phyloP scores from a whole-genome alignment of 2,329 filamentous ascomycete species.

The Colletotrichum costaricense region DNA sequence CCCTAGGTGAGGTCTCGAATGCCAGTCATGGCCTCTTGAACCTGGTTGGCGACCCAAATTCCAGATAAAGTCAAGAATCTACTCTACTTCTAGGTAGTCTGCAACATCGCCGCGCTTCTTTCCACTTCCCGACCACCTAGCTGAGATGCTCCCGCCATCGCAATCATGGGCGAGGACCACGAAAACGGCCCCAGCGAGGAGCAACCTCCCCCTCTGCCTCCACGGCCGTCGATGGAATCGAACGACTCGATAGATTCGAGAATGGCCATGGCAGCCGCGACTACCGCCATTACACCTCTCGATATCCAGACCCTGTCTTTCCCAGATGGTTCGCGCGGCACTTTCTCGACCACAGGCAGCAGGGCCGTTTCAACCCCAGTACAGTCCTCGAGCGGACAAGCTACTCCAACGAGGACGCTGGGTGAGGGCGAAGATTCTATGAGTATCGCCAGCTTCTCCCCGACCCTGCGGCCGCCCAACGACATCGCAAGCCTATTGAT shows the following conservation, averaged over 20 bases:
- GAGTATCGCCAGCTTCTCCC: conserved; percentile 75
- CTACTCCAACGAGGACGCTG: conserved; percentile 49
- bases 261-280: conserved; percentile 69
- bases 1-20: not conserved
- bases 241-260: conserved; percentile 44
- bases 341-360: conserved; percentile 60
- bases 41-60: not conserved
- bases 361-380: conserved; percentile 50
- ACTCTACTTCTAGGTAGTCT: not conserved
- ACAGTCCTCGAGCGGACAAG: conserved; percentile 49
- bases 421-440: conserved; percentile 71
- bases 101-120: not conserved
- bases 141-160: conserved; percentile 38
- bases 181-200: conserved; percentile 45
- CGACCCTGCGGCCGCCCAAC: conserved; percentile 70
- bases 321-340: conserved; percentile 75
- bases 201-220: conserved; percentile 66
- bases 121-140: not conserved
- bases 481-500: conserved; percentile 87
- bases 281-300: conserved; percentile 84
- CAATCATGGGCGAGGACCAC: conserved; percentile 44
- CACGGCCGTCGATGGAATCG: conserved; percentile 52
- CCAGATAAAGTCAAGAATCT: not conserved
- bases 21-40: conserved; percentile 12
- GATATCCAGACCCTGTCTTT: conserved; percentile 83